Evolutionary conservation across 1,284 basidiomycete genomes (phyloP).

Genomic region (Trichosporon sp.): DNA sequence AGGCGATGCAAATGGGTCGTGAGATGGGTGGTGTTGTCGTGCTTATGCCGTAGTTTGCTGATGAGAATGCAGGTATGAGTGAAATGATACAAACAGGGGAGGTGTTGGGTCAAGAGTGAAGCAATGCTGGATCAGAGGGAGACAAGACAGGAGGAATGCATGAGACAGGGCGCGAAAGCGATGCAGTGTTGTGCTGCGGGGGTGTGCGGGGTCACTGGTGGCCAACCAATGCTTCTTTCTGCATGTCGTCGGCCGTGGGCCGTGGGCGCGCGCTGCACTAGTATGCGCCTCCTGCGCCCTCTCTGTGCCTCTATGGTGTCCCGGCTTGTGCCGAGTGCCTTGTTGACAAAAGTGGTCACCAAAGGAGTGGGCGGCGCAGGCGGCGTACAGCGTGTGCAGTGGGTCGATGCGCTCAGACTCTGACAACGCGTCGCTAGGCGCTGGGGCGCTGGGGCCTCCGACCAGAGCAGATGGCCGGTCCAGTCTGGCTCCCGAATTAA

Average conservation of each 20-base stretch:
- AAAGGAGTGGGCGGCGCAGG: not conserved
- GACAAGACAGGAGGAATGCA: not conserved
- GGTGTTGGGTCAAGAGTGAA: not conserved
- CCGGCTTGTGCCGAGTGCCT: not conserved
- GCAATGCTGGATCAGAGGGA: not conserved
- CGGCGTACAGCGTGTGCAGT: not conserved
- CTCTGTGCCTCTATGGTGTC: not conserved
- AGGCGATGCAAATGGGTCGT: not conserved
- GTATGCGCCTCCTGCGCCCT: not conserved
- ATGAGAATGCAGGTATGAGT: not conserved
- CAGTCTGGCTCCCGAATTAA: too few species aligned
- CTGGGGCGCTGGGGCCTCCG: too few species aligned
- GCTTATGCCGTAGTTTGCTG: not conserved
- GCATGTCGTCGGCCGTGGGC: not conserved
- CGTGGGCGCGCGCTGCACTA: not conserved
- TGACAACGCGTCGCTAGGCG: too few species aligned
- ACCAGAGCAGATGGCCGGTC: too few species aligned
- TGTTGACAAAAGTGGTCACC: not conserved
- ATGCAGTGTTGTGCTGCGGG: conserved; percentile 14
- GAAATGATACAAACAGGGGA: not conserved
- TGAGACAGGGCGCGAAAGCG: not conserved
- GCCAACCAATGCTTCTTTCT: not conserved
- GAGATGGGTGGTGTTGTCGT: not conserved
- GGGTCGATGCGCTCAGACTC: too few species aligned
- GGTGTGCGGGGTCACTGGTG: not conserved